Evolutionary conservation across 768 basidiomycete genomes (phyloP), one percentile per base, ranked within the genome.

Genomic region (Psilocybe subaeruginosa): DNA sequence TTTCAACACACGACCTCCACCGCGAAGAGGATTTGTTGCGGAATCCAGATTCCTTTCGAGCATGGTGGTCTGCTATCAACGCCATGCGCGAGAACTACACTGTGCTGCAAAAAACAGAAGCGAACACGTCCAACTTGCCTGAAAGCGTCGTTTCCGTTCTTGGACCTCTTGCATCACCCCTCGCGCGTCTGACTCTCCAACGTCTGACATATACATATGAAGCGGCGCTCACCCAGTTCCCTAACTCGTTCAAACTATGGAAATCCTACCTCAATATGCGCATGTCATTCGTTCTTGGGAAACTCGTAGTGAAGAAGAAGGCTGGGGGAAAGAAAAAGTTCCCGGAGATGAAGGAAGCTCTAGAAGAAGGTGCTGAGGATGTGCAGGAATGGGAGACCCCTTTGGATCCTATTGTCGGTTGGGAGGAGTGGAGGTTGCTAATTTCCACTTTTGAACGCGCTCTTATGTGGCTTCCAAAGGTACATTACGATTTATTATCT

Each of bases 201-300:
- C 87, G 90, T 51, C 78, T 97, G 33, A 90, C 91, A 2, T 95
- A 92, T 73, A 83, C 97, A n/a, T 99, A 97, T 72, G 97, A 99
- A 75, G 81, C 93, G 17, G 97, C 97, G 0, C 83, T 99, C 23
- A 82, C 77, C 3, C 85, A 95, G 64, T 97, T 98, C 69, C 91
- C 96, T 0, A 86, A 84, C 9, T 93, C 90, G 2, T 99, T 94
- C 86, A 95, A 97, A 73, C 77, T 99, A 55, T 99, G 97, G 97
- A 95, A 94, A 71, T 85, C 92, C 0, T 99, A 99, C 74, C 80
- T 98, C 46, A 82, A 82, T 54, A 86, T 89, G 77, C 85, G 97
- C 51, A 89, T 92, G 82, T 81, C 83, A 1, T 97, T 90, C 74
- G 93, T 99, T 3, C 80, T 97, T 8, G 97, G 97, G 2, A 89